Evolutionary conservation across 2,329 filamentous ascomycete genomes (phyloP).

Genomic region (Xylariaceae sp.): DNA sequence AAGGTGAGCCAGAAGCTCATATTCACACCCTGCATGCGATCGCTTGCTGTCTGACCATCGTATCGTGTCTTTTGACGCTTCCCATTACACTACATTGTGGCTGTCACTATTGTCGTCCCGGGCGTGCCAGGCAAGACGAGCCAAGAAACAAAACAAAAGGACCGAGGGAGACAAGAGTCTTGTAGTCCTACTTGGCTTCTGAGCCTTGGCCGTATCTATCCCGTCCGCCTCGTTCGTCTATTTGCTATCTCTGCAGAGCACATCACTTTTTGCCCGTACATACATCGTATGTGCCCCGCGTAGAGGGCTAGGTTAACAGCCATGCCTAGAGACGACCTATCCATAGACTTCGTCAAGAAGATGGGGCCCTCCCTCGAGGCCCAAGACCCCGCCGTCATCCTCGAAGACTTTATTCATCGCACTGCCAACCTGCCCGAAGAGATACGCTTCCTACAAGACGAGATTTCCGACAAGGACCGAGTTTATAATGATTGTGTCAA

Average conservation of each 20-base stretch:
- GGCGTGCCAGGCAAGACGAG: neutral
- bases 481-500: slow-evolving; percentile 65
- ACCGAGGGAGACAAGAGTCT: slow-evolving; percentile 29
- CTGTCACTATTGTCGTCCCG: neutral
- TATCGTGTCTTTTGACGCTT: neutral
- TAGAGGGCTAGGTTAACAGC: slow-evolving; percentile 48
- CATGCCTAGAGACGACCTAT: slow-evolving; percentile 70
- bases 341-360: slow-evolving; percentile 65
- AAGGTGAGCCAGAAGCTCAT: slow-evolving; percentile 27
- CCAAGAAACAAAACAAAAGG: slow-evolving; percentile 14
- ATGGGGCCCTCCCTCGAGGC: slow-evolving; percentile 57
- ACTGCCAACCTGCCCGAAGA: slow-evolving; percentile 79
- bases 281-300: slow-evolving; percentile 19
- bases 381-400: slow-evolving; percentile 62
- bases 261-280: neutral
- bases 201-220: slow-evolving; percentile 7
- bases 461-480: slow-evolving; percentile 75
- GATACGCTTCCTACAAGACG: slow-evolving; percentile 77
- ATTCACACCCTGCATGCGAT: slow-evolving; percentile 5
- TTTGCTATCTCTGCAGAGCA: slow-evolving; percentile 3
- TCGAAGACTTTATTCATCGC: slow-evolving; percentile 73
- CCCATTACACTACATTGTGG: neutral
- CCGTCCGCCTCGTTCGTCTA: slow-evolving; percentile 1
- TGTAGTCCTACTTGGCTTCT: slow-evolving; percentile 17
- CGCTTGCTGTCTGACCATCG: slow-evolving; percentile 3